Percentiles rank a stretch among this genome's conserved stretches.
Evolutionary conservation across 2,329 filamentous ascomycete genomes (phyloP).

Genomic region (Saccharata proteae): DNA sequence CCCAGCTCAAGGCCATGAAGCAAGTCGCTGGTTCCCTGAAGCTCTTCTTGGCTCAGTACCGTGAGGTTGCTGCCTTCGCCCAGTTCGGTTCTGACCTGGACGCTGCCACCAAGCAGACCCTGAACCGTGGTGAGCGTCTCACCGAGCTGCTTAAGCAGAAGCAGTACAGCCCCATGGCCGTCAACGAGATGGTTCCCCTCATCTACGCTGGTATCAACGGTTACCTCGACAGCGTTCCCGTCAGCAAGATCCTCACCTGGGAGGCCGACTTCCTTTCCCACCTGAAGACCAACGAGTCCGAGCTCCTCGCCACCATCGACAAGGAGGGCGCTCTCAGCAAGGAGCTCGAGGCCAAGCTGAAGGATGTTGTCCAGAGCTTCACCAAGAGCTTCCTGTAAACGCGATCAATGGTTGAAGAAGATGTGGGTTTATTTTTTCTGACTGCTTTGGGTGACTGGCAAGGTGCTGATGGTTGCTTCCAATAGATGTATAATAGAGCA

Average conservation of each 20-base stretch:
- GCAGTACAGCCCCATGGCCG: conserved; percentile 97
- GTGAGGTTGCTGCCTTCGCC: conserved; percentile 98
- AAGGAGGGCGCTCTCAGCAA: conserved; percentile 95
- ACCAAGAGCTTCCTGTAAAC: conserved; percentile 75
- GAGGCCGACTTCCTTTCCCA: conserved; percentile 89
- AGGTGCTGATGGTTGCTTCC: conserved; percentile 8
- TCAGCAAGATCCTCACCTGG: conserved; percentile 84
- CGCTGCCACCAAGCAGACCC: conserved; percentile 96
- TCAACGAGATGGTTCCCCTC: conserved; percentile 99
- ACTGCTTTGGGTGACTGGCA: conserved; percentile 5
- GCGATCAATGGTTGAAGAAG: conserved; percentile 1
- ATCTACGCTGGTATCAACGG: conserved; percentile 99
- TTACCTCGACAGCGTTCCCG: conserved; percentile 77
- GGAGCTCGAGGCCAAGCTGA: conserved; percentile 74
- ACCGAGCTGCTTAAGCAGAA: conserved; percentile 99
- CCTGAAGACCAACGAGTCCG: conserved; percentile 81
- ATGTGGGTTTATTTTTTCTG: conserved; percentile 8
- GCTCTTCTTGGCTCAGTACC: conserved; percentile 99
- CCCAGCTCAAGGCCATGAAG: conserved; percentile 99
- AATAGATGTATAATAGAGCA: conserved; percentile 23
- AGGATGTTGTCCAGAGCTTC: conserved; percentile 65
- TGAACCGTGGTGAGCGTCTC: conserved; percentile 94
- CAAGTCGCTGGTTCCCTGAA: conserved; percentile 99
- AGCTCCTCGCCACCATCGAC: conserved; percentile 74
- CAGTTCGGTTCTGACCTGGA: conserved; percentile 99